These are phyloP conservation scores for Asterochloris sp. DNA, from an alignment of 139 green algal genomes.

Conservation along the genomic window DNA sequence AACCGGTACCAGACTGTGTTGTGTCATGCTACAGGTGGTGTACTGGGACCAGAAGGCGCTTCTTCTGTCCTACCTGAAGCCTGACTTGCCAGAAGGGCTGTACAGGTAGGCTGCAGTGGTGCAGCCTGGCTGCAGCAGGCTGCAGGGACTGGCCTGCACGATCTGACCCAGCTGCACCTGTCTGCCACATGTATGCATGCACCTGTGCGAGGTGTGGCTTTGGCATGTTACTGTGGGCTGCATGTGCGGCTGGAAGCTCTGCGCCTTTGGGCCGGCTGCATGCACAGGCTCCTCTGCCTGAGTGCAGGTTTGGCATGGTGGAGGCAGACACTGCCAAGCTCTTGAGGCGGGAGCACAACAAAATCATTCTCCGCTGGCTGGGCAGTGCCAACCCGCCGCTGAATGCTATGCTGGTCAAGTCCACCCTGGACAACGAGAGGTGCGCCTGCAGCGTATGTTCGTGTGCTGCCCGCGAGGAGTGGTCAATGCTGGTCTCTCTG, in stretches of 20 bases:
- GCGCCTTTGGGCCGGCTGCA: too few relatives aligned
- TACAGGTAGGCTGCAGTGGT: slow-evolving; percentile 1
- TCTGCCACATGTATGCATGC: too few relatives aligned
- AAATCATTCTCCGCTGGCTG: neutral
- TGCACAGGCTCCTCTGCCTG: too few relatives aligned
- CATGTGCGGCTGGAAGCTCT: too few relatives aligned
- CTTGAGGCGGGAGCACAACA: neutral
- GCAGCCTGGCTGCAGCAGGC: too few relatives aligned
- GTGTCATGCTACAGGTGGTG: neutral
- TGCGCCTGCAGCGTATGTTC: neutral
- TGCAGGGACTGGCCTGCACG: too few relatives aligned
- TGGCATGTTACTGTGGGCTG: too few relatives aligned
- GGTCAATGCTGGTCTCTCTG: neutral
- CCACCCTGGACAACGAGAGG: slow-evolving; percentile 8
- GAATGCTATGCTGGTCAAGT: neutral
- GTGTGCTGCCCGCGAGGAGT: neutral
- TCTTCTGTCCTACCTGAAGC: neutral
- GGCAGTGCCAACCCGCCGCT: neutral
- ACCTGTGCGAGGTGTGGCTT: too few relatives aligned
- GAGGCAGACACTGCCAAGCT: neutral
- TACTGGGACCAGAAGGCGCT: slow-evolving; percentile 11
- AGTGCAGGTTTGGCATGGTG: neutral
- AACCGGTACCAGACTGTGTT: neutral
- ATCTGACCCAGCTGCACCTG: too few relatives aligned
- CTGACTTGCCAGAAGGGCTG: neutral